phyloP scores from a whole-genome alignment of 495 filamentous ascomycete genomes.

The Penicillium cataractarum region DNA sequence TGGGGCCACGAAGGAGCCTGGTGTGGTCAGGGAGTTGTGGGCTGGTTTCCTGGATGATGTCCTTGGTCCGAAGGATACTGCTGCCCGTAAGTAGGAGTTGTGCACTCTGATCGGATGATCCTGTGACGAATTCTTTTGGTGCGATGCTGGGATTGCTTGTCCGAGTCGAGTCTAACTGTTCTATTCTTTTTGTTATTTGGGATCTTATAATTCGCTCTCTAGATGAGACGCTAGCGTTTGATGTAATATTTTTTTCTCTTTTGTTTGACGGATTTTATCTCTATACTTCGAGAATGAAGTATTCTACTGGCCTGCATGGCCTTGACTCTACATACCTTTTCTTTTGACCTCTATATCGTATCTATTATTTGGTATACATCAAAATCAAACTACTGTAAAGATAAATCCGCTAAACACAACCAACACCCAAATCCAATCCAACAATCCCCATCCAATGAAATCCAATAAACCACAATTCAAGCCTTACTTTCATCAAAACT shows the following conservation, averaged over 20 bases:
- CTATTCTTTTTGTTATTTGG: background rate
- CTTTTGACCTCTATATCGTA: background rate
- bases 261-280: background rate
- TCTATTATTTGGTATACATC: background rate
- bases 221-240: conserved; percentile 15
- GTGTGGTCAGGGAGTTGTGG: conserved; percentile 55
- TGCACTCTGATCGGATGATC: conserved; percentile 4
- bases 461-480: no score
- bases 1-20: conserved; percentile 30
- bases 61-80: conserved; percentile 47
- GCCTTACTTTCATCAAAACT: background rate
- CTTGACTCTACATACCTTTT: background rate
- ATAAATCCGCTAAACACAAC: background rate
- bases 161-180: background rate
- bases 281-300: conserved; percentile 2
- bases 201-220: background rate
- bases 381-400: background rate
- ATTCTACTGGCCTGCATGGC: conserved; percentile 1
- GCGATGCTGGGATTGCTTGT: conserved; percentile 5
- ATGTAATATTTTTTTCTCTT: conserved; percentile 15
- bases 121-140: conserved; percentile 20
- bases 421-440: background rate
- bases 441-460: background rate
- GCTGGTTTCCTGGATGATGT: conserved; percentile 62
- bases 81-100: conserved; percentile 28